Evolutionary conservation across 2,329 filamentous ascomycete species (phyloP), one percentile per base, ranked within the genome.

Genomic region (Calonectria honghensis): DNA sequence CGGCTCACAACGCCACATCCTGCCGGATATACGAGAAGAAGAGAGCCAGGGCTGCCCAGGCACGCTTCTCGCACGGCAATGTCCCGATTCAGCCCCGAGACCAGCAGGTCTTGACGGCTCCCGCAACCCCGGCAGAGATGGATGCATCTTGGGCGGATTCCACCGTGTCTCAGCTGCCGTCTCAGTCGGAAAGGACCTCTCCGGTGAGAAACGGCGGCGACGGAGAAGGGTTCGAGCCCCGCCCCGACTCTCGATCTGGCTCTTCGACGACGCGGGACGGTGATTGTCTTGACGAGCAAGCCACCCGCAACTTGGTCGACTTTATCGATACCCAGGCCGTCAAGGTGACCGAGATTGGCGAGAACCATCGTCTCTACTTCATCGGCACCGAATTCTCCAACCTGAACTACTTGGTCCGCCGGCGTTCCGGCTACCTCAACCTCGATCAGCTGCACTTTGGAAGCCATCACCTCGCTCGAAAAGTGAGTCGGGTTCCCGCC

Each of bases 331-430:
- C 87, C 54, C 87, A 89, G 64, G 86, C 87, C 27, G 82, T 85
- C 31, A 84, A 85, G 39, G 81, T 84, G 29, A 82, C 86, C 24
- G 87, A 89, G 70, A 89, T 90, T n/a, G 83, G 86, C 45, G 83
- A 85, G 67, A 84, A 85, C 4, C 87, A 88, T 20, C 86, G 89
- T 31, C 86, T 89, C 14, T 89, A 88, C 71, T 91, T 89, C 77
- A 89, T 91, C 57, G 89, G 89, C 9, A 88, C 89, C 70, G 89
- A 90, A 75, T 86, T 89, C 73, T 91, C 89, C 41, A 91, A 91
- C 73, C 85, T 91, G 77, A 89, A 89, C 70, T 90, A 90, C 76
- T 82, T 91, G 52, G 86, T 91, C 35, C 87, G 88, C 16, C 89
- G 90, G 74, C 87, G 88, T 73, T 81, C 83, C 14, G 74, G 79